Conservation (phyloP, 352 stramenopile species). For the Phytophthora brassicae region DNA sequence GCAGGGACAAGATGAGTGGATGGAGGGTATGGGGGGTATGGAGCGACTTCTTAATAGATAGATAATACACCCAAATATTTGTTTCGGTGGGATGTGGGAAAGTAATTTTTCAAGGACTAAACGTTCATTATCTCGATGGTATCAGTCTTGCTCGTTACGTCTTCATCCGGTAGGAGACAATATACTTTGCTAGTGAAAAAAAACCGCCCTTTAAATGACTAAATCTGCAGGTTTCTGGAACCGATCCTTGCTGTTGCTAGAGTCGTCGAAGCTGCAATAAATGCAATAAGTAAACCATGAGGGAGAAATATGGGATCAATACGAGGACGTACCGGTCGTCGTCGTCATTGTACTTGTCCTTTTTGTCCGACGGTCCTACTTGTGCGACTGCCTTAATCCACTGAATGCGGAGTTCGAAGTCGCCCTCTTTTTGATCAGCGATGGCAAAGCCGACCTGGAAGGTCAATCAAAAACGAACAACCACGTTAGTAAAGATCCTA, state of each 20-base stretch:
- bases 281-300: background rate
- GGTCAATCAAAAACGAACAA: background rate
- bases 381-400: slow-evolving; percentile 87
- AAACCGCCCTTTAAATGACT: slow-evolving; percentile 47
- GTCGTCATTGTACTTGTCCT: slow-evolving; percentile 38
- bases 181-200: slow-evolving; percentile 3
- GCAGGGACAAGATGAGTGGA: background rate
- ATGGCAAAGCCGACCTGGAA: slow-evolving; percentile 87
- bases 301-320: background rate
- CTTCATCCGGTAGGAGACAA: background rate
- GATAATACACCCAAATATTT: slow-evolving; percentile 21
- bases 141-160: background rate
- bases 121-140: slow-evolving; percentile 28
- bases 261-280: slow-evolving; percentile 33
- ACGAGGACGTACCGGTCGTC: slow-evolving; percentile 26
- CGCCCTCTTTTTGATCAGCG: slow-evolving; percentile 82
- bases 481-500: background rate
- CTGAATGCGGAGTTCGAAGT: slow-evolving; percentile 82
- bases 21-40: no score
- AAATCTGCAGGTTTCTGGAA: slow-evolving; percentile 69
- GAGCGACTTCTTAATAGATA: slow-evolving; percentile 31
- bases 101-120: slow-evolving; percentile 8
- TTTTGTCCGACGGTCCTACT: slow-evolving; percentile 45
- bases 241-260: slow-evolving; percentile 32
- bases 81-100: slow-evolving; percentile 10